phyloP scores from a whole-genome alignment of 2,329 filamentous ascomycete species.

The Aspergillus sp. region DNA sequence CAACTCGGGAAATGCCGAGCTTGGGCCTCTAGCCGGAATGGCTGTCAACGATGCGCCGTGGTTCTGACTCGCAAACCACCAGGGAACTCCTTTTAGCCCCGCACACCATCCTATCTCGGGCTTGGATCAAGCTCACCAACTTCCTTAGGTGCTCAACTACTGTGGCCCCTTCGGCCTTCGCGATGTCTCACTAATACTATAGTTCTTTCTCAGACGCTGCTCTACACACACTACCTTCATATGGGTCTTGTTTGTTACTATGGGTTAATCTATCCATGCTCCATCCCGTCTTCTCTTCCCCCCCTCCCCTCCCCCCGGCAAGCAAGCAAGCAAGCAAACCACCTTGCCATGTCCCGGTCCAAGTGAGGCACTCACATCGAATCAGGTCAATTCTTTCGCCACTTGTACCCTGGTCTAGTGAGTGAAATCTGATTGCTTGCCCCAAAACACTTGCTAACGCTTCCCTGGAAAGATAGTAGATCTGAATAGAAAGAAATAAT shows the following conservation, averaged over 20 bases:
- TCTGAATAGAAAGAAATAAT: neutral
- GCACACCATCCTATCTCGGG: conserved; percentile 1
- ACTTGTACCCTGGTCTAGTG: neutral
- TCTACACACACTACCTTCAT: neutral
- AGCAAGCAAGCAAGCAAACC: neutral
- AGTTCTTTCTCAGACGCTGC: neutral
- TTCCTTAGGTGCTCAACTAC: neutral
- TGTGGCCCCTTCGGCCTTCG: neutral
- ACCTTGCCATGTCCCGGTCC: neutral
- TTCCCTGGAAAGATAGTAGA: too few species aligned
- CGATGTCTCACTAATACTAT: neutral
- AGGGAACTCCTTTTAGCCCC: neutral
- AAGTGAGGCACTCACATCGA: neutral
- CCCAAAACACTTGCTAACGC: neutral
- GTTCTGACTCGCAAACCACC: conserved; percentile 2
- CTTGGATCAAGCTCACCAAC: neutral
- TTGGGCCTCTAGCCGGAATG: neutral
- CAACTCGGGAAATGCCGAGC: conserved; percentile 12
- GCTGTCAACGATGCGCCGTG: neutral
- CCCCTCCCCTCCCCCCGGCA: neutral
- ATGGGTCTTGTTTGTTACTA: neutral
- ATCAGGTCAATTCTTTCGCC: neutral
- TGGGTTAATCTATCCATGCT: neutral
- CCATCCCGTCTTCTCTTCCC: neutral
- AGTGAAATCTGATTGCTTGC: neutral